A percentile compares a stretch with the other conserved stretches of the same genome.
Conservation (phyloP, 768 basidiomycete species). For the Sarcomyxa edulis region DNA sequence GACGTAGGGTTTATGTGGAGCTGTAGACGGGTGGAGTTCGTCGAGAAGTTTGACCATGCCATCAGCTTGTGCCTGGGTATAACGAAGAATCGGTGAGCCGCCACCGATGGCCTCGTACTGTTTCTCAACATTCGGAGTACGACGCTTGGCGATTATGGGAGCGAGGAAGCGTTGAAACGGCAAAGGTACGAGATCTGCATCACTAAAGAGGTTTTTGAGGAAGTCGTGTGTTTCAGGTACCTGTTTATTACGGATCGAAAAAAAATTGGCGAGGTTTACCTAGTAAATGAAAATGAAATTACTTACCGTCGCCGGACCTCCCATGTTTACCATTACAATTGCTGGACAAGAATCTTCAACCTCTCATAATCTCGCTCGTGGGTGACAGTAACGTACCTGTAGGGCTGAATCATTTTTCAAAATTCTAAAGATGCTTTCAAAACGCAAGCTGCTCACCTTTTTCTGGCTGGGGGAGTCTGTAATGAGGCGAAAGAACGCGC, state of each 20-base stretch:
- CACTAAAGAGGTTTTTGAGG: constrained; percentile 87
- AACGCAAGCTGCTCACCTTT: constrained; percentile 32
- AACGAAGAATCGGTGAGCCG: constrained; percentile 91
- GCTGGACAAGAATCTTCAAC: constrained; percentile 34
- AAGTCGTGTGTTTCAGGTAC: constrained; percentile 92
- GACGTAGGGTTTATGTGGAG: constrained; percentile 94
- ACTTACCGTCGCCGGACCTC: constrained; percentile 87
- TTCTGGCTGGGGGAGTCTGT: constrained; percentile 31
- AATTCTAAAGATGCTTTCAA: constrained; percentile 10
- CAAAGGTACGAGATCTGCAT: constrained; percentile 90
- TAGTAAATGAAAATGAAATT: constrained; percentile 4
- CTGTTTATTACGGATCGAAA: constrained; percentile 33
- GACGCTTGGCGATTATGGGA: constrained; percentile 81
- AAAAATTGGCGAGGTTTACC: constrained; percentile 1
- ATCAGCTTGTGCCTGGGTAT: constrained; percentile 84
- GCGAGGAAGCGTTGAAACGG: constrained; percentile 89
- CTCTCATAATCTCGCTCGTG: constrained; percentile 2
- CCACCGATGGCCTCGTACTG: constrained; percentile 96
- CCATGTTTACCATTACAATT: constrained; percentile 99
- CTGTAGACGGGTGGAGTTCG: constrained; percentile 88
- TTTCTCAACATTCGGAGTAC: constrained; percentile 89
- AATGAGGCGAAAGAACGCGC: constrained; percentile 41
- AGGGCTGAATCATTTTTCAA: constrained; percentile 33
- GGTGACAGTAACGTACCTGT: constrained; percentile 43
- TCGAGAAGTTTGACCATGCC: constrained; percentile 89